These are phyloP conservation scores for Oidium heveae DNA, from an alignment of 2,329 filamentous ascomycete genomes.

Conservation along the genomic window DNA sequence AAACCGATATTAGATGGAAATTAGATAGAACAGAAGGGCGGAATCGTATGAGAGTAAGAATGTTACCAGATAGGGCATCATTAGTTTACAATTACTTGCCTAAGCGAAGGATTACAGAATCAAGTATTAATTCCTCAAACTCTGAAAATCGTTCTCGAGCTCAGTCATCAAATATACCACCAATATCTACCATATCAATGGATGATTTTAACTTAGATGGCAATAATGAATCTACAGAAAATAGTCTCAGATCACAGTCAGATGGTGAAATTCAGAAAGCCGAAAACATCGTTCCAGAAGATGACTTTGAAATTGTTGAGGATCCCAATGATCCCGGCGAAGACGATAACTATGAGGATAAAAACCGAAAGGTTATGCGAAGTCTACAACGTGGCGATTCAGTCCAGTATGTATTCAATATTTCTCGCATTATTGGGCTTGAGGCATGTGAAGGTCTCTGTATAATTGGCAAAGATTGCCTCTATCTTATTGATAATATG, in stretches of 20 bases:
- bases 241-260: conserved; percentile 3
- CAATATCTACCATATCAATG: conserved; percentile 3
- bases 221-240: conserved; percentile 3
- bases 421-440: conserved; percentile 78
- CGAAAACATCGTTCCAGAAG: conserved; percentile 27
- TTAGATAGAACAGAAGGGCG: conserved; percentile 87
- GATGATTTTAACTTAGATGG: conserved; percentile 3
- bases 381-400: conserved; percentile 74
- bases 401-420: conserved; percentile 83
- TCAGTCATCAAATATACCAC: conserved; percentile 2
- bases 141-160: conserved; percentile 10
- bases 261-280: conserved; percentile 4
- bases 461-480: conserved; percentile 70
- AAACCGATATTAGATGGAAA: conserved; percentile 51
- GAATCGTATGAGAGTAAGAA: conserved; percentile 76
- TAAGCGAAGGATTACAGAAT: conserved; percentile 39
- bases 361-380: conserved; percentile 93
- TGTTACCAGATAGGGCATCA: conserved; percentile 51
- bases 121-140: conserved; percentile 15
- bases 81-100: conserved; percentile 57
- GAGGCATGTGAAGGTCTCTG: conserved; percentile 85
- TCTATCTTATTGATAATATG: conserved; percentile 91
- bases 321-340: conserved; percentile 75
- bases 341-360: conserved; percentile 70
- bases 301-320: conserved; percentile 89